Evolutionary conservation across 108 stramenopile genomes (phyloP), one percentile per base, ranked within the genome.

Genomic region (Skeletonema menzelii): DNA sequence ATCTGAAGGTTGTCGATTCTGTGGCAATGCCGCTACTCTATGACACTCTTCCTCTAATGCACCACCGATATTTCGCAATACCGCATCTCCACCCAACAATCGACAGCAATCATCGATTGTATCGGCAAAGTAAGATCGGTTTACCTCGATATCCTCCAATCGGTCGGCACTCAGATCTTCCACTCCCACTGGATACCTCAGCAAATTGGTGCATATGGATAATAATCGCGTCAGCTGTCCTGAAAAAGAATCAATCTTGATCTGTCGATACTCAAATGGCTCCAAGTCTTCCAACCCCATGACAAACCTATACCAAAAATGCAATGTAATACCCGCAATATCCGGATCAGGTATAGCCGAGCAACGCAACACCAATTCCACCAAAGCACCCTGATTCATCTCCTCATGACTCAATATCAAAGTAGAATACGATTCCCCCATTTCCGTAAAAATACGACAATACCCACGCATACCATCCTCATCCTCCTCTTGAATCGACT

Each of bases 341-440:
- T 93, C 92, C 1, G 69, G 87, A 62, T 89, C 88, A 19, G 79
- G 72, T 56, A 95, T 85, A 8, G 65, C 55, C 13, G 93, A 88
- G 72, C 95, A 96, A 19, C 55, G 61, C 63, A 95, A 66, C 1
- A 97, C 87, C 60, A 94, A 77, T 40, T 88, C 84, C 15, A 95
- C 92, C 38, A 97, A 69, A 17, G 82, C 71, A 32, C 65, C 63
- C 76, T 93, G 85, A 46, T 82, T 66, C 72, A 75, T 47, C 37
- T 84, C 82, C 53, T 73, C 63, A 32, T 84, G 75, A 42, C 70
- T 73, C 56, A 96, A 49, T 62, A 97, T 92, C 32, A 93, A 82
- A 75, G 87, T 87, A 82, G 96, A 80, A 80, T 96, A 97, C n/a
- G 88, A 85, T 74, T 97, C 96, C n/a, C 90, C 94, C 96, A 97